A percentile compares a stretch with the other conserved stretches of the same genome.
phyloP scores from a whole-genome alignment of 495 filamentous ascomycete genomes.

The Massariosphaeria phaeospora region DNA sequence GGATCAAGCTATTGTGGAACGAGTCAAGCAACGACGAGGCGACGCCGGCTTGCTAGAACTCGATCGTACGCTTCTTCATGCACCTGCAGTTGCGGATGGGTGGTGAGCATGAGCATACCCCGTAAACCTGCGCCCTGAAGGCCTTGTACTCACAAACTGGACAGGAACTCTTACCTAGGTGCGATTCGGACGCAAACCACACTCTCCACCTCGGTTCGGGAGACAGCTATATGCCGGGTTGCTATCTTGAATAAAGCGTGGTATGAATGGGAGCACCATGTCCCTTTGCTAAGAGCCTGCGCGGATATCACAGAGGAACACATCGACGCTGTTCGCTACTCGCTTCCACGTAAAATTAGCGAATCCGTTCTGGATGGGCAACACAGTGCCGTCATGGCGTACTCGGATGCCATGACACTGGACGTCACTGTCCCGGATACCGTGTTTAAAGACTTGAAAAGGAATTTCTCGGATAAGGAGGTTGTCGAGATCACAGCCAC shows the following conservation, averaged over 20 bases:
- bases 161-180: slow-evolving; percentile 38
- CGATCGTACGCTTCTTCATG: slow-evolving; percentile 40
- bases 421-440: slow-evolving; percentile 34
- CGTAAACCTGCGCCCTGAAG: background rate
- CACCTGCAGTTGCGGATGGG: slow-evolving; percentile 39
- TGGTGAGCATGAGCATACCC: slow-evolving; percentile 22
- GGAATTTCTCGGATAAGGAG: slow-evolving; percentile 45
- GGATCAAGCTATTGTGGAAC: slow-evolving; percentile 34
- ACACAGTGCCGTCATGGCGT: slow-evolving; percentile 35
- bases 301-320: slow-evolving; percentile 50
- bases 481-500: slow-evolving; percentile 59
- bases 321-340: slow-evolving; percentile 29
- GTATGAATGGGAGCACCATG: slow-evolving; percentile 40
- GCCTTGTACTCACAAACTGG: background rate
- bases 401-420: slow-evolving; percentile 38
- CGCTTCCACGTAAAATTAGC: slow-evolving; percentile 25
- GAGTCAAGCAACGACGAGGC: slow-evolving; percentile 35
- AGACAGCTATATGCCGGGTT: slow-evolving; percentile 40
- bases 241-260: slow-evolving; percentile 39
- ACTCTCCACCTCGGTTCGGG: slow-evolving; percentile 30
- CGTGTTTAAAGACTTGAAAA: slow-evolving; percentile 45
- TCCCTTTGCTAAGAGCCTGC: slow-evolving; percentile 27
- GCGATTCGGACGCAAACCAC: slow-evolving; percentile 37
- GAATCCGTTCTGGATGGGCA: slow-evolving; percentile 30
- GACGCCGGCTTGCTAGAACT: slow-evolving; percentile 36